phyloP scores from a whole-genome alignment of 1,139 yeast species.

The Scheffersomyces titani region DNA sequence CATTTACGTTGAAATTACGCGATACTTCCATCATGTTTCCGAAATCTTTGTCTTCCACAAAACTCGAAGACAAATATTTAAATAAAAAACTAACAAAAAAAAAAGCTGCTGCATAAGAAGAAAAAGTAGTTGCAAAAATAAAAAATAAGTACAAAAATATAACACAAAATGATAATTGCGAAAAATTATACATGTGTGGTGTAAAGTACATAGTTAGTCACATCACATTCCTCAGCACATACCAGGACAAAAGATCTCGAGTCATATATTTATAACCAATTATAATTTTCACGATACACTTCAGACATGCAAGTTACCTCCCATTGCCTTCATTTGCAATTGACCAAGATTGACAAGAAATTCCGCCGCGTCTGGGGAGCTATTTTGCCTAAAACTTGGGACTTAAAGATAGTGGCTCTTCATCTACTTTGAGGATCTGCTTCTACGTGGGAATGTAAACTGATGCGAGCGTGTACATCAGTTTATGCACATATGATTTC shows the following conservation, averaged over 20 bases:
- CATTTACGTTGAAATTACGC: too few species aligned
- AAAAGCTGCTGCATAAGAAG: neutral
- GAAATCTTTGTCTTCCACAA: neutral
- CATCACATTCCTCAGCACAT: neutral
- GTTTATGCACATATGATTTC: neutral
- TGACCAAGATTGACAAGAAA: neutral
- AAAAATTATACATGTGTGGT: neutral
- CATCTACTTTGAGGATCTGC: neutral
- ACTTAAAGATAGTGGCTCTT: neutral
- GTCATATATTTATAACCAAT: neutral
- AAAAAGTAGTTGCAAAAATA: neutral
- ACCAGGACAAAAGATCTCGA: neutral
- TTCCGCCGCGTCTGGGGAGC: neutral
- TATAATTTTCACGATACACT: neutral
- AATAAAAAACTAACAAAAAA: too few species aligned
- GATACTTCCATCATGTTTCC: neutral
- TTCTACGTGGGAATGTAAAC: neutral
- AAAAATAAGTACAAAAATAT: too few species aligned
- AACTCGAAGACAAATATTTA: neutral
- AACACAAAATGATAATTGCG: neutral
- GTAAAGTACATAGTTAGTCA: neutral
- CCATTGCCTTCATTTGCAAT: neutral
- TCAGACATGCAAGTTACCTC: neutral
- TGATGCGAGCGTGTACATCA: neutral
- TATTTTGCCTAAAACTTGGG: neutral